Conservation (phyloP, 371 early-diverging fungal genomes). For the Mucor mucedo region DNA sequence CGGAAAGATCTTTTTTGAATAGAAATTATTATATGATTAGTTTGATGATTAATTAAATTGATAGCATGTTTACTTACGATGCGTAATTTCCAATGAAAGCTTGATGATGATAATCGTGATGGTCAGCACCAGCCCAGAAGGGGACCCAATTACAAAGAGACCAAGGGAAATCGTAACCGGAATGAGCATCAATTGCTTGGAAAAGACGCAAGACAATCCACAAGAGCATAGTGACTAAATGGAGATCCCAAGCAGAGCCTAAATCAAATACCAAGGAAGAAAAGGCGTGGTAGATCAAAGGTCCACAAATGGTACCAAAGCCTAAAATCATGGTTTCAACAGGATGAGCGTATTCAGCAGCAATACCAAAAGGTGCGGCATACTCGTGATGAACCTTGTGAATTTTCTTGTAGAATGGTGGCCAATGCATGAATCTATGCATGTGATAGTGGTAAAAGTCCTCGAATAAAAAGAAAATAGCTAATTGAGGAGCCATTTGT, state of each 20-base stretch:
- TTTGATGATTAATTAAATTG: no score
- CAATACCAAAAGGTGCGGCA: conserved; percentile 88
- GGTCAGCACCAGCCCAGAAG: conserved; percentile 85
- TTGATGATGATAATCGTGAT: conserved; percentile 87
- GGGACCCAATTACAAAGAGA: conserved; percentile 79
- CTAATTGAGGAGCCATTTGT: conserved; percentile 56
- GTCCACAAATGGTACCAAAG: conserved; percentile 78
- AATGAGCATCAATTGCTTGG: conserved; percentile 92
- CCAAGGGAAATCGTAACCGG: conserved; percentile 97
- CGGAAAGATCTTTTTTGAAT: conserved; percentile 58
- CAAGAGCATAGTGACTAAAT: conserved; percentile 77
- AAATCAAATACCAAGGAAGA: conserved; percentile 21
- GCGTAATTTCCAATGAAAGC: conserved; percentile 86
- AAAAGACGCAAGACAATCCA: conserved; percentile 85
- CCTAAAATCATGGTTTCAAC: conserved; percentile 81
- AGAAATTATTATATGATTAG: no score
- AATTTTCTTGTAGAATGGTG: conserved; percentile 85
- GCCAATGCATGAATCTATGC: conserved; percentile 90
- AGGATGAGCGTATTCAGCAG: conserved; percentile 90
- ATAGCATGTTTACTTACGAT: conserved; percentile 27
- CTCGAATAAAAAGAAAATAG: conserved; percentile 86
- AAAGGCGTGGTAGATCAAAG: conserved; percentile 56
- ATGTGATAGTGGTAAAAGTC: conserved; percentile 84
- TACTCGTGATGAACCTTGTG: conserved; percentile 97
- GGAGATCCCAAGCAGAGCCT: conserved; percentile 67